Evolutionary conservation across 331 rosid genomes (phyloP), one percentile per base, ranked within the genome.

Genomic region (Rhamnella rubrinervis): DNA sequence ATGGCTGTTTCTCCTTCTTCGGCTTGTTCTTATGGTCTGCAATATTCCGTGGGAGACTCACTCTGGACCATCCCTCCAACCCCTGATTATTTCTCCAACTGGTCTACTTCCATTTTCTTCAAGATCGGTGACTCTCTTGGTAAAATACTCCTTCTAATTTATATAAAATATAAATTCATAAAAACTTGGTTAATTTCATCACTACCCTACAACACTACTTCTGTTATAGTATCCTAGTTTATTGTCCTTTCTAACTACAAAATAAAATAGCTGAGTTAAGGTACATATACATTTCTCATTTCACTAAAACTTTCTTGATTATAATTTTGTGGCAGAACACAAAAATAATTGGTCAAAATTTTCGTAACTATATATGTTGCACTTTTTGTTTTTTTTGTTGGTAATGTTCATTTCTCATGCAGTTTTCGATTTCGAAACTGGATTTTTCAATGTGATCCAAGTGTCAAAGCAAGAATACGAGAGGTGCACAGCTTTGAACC

Each of bases 101-200:
- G 85, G 81, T 80, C 85, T 26, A 40, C 77, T 25, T 66, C 76
- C 11, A 68, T 67, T 67, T 71, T 41, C 70, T 80, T 80, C 78
- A 47, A 61, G 37, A 63, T 60, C 55, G 85, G 85, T 16, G 85
- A 80, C 75, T 67, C 78, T 13, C 75, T 80, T 13, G 58, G 81
- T 80, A 70, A 57, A 41, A 40, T 40, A 6, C 3, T 40, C 46
- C 8, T 1, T 6, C 1, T 26, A 26, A 26, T 26, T 26, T 31
- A 31, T 31, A 31, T 3, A 31, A 31, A 31, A 31, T 4, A 31
- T 31, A 31, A 31, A 31, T 31, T 31, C 35, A 31, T 23, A 31
- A 31, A 31, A 31, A 26, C 31, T 26, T 26, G 31, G 31, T 26
- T 26, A 1, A 26, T 26, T 26, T 26, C 31, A 26, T 3, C 31